These are phyloP conservation scores for Drosera capensis DNA, from an alignment of 148 eudicot genomes.

Conservation along the genomic window DNA sequence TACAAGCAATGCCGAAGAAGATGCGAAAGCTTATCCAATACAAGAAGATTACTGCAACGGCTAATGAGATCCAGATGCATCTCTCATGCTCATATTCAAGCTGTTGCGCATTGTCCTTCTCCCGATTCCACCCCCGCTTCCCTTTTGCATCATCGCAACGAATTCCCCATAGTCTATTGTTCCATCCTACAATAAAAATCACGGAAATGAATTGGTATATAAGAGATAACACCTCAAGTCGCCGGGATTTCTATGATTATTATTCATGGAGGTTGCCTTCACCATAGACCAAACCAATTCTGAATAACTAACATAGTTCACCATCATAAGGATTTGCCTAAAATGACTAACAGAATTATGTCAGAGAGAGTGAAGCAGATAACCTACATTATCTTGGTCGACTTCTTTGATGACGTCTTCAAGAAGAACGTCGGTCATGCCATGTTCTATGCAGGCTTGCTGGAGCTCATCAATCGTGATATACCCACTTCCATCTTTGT, in stretches of 20 bases:
- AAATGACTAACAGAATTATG: neutral
- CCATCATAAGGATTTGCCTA: neutral
- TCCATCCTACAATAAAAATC: slow-evolving; percentile 44
- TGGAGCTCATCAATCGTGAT: slow-evolving; percentile 92
- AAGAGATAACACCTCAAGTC: neutral
- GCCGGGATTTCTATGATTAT: too few species aligned
- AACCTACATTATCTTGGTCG: slow-evolving; percentile 78
- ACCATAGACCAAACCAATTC: too few species aligned
- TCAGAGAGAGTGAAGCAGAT: neutral
- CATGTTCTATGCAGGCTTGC: slow-evolving; percentile 79
- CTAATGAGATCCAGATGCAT: slow-evolving; percentile 39
- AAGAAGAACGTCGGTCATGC: slow-evolving; percentile 53
- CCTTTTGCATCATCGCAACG: slow-evolving; percentile 92
- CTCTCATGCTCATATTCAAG: slow-evolving; percentile 69
- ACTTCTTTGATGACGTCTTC: slow-evolving; percentile 85
- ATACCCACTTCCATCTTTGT: slow-evolving; percentile 94
- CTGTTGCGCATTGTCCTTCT: slow-evolving; percentile 79
- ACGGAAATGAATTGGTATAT: neutral
- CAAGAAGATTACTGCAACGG: too few species aligned
- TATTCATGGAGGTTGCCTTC: too few species aligned
- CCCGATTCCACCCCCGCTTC: slow-evolving; percentile 63
- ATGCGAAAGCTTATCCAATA: too few species aligned
- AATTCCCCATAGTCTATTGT: slow-evolving; percentile 83
- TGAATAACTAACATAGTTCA: neutral
- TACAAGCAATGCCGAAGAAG: too few species aligned